Base-by-base conservation (phyloP, 2,329 filamentous ascomycete genomes). In the Mycogone perniciosa region DNA sequence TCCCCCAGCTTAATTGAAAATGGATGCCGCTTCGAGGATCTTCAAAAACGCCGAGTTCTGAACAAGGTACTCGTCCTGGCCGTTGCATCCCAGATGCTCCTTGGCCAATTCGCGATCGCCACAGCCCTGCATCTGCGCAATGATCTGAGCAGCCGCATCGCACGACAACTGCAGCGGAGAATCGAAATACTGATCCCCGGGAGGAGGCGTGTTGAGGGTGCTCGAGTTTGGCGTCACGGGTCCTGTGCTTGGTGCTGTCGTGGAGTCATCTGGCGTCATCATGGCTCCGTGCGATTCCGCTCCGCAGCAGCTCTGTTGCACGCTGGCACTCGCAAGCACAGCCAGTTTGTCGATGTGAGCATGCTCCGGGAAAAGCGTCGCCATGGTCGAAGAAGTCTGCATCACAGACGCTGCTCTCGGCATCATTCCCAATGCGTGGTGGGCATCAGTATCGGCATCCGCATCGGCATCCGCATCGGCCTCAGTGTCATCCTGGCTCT, bases 71-170 rank as follows among this genome's bases (percentile, higher is more conserved):
- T 65, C 57, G 4, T 54, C 51, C 31, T 58, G 51, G 13, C 38
- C 50, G 7, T 57, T 46, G 34, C 66, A 69, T 0, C 67, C 69
- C 3, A 72, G 55, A 7, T 58, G 52, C 3, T 56, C 57, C 20
- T 61, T 61, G 8, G 64, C 62, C 5, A 55, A 41, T 2, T 56
- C 55, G 6, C 62, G 46, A 44, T 69, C 61, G 7, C 57, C 53
- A 9, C 64, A 61, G 1, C 68, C 67, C 20, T 71, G 66, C 55
- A 72, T 69, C 27, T 69, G 66, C 13, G 70, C 67, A 11, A 72
- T 69, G 31, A 72, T 68, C 6, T 63, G 60, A 1, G 66, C 66
- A 0, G 66, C 66, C 4, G 63, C 61, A 44, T 62, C 62, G 52
- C 66, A 67, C 2, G 65, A 65, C 66, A 68, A 67, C 42, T 65